A percentile compares a stretch with the other conserved stretches of the same genome.
These are phyloP conservation scores for Chaetoceros muelleri DNA, from an alignment of 108 stramenopile genomes.

Conservation along the genomic window DNA sequence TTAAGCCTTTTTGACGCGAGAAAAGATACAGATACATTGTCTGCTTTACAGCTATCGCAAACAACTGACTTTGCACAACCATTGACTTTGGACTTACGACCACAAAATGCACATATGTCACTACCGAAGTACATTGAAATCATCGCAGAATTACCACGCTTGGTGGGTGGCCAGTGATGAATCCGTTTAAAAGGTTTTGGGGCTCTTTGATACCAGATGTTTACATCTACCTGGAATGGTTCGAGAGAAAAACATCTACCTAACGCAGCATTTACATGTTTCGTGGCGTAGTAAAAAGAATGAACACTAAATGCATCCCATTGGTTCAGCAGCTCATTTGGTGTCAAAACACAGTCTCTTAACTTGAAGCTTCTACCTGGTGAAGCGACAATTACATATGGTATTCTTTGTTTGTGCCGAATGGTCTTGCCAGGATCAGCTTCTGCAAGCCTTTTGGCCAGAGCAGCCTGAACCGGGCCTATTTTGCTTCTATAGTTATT, in stretches of 20 bases:
- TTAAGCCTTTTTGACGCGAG: slow-evolving; percentile 40
- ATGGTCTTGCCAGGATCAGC: slow-evolving; percentile 68
- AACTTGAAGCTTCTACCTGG: slow-evolving; percentile 61
- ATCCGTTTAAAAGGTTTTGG: slow-evolving; percentile 74
- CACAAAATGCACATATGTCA: slow-evolving; percentile 66
- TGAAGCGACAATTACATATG: slow-evolving; percentile 81
- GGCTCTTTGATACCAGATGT: slow-evolving; percentile 53
- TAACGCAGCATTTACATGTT: slow-evolving; percentile 78
- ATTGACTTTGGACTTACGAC: slow-evolving; percentile 48
- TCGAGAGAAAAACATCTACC: slow-evolving; percentile 69
- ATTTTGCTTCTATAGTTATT: slow-evolving; percentile 59
- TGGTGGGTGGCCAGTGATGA: slow-evolving; percentile 73
- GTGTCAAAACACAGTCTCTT: slow-evolving; percentile 75
- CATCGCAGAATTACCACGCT: slow-evolving; percentile 49
- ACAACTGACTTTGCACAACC: slow-evolving; percentile 57
- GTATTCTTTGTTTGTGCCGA: slow-evolving; percentile 66
- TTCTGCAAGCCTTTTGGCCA: slow-evolving; percentile 64
- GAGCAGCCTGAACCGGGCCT: slow-evolving; percentile 77
- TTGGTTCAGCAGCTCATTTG: slow-evolving; percentile 77
- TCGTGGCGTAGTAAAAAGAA: slow-evolving; percentile 68
- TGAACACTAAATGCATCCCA: slow-evolving; percentile 81
- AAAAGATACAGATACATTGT: slow-evolving; percentile 26
- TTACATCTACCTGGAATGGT: slow-evolving; percentile 56
- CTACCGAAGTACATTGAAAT: slow-evolving; percentile 75
- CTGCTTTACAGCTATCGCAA: slow-evolving; percentile 42